These are phyloP conservation scores for Syzygium oleosum DNA, from an alignment of 345 rosid species.

Conservation along the genomic window DNA sequence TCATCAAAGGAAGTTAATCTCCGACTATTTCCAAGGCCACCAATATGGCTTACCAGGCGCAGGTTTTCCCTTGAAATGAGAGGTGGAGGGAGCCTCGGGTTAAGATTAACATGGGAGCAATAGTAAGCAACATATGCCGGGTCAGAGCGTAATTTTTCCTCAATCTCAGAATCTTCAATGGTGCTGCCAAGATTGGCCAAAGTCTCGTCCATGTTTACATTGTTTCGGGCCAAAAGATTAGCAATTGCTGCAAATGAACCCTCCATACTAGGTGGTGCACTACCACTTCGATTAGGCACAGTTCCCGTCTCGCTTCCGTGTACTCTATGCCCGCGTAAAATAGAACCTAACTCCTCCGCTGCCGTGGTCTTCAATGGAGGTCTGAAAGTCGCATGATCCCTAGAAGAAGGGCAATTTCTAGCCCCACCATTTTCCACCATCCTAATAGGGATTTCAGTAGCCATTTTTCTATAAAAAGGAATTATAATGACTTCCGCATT, in stretches of 20 bases:
- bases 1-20: slow-evolving; percentile 42
- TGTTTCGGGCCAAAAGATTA: slow-evolving; percentile 58
- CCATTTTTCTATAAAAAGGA: slow-evolving; percentile 23
- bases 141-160: slow-evolving; percentile 74
- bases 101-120: slow-evolving; percentile 69
- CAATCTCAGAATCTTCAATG: slow-evolving; percentile 46
- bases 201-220: slow-evolving; percentile 28
- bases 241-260: slow-evolving; percentile 83
- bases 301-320: slow-evolving; percentile 30
- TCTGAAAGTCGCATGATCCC: slow-evolving; percentile 42
- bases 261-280: slow-evolving; percentile 98
- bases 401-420: slow-evolving; percentile 50
- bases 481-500: background rate
- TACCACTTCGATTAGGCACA: slow-evolving; percentile 80
- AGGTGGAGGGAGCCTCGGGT: slow-evolving; percentile 96
- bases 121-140: slow-evolving; percentile 81
- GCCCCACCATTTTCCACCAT: slow-evolving; percentile 55
- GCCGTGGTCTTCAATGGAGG: slow-evolving; percentile 46
- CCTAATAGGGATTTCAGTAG: slow-evolving; percentile 84
- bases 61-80: slow-evolving; percentile 69
- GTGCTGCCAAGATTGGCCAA: slow-evolving; percentile 50
- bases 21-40: slow-evolving; percentile 50
- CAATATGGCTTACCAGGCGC: slow-evolving; percentile 54
- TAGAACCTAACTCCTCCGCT: slow-evolving; percentile 66
- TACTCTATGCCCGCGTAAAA: slow-evolving; percentile 54